Conservation (phyloP, 2,329 filamentous ascomycete species). For the Arthrobotrys sinensis region DNA sequence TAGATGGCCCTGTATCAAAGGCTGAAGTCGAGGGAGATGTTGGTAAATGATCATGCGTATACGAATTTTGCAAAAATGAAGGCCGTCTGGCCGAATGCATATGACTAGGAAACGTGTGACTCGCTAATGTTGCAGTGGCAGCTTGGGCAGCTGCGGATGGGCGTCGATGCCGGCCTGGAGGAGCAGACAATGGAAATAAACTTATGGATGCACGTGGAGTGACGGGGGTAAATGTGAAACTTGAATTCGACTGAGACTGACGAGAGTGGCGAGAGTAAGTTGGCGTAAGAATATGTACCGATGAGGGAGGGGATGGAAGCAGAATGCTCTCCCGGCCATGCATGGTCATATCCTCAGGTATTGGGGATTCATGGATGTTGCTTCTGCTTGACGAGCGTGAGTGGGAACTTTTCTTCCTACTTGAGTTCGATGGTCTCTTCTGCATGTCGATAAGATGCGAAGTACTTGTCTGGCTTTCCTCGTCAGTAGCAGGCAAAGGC, state of each 20-base stretch:
- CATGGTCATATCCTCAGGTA: conserved; percentile 57
- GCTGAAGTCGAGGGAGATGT: conserved; percentile 49
- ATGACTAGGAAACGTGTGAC: conserved; percentile 33
- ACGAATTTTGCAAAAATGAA: conserved; percentile 56
- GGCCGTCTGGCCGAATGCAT: conserved; percentile 40
- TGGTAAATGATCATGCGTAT: conserved; percentile 21
- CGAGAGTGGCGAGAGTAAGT: conserved; percentile 53
- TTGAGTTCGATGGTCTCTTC: conserved; percentile 46
- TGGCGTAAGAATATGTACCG: conserved; percentile 50
- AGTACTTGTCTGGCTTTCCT: conserved; percentile 20
- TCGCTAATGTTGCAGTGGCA: conserved; percentile 31
- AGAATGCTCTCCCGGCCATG: conserved; percentile 47
- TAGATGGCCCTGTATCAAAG: conserved; percentile 29
- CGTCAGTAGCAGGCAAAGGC: conserved; percentile 44
- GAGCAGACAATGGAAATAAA: conserved; percentile 55
- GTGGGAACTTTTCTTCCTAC: conserved; percentile 53
- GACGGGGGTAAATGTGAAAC: conserved; percentile 55
- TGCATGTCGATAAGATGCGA: conserved; percentile 40
- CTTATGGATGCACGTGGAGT: conserved; percentile 54
- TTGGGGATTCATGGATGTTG: conserved; percentile 43
- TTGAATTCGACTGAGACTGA: conserved; percentile 53
- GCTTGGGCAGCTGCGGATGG: conserved; percentile 40
- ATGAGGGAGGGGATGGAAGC: conserved; percentile 50
- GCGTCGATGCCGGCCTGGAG: conserved; percentile 35
- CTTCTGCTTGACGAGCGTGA: conserved; percentile 54